These are phyloP conservation scores for Nicotiana paniculata DNA, from an alignment of 257 asterid species.

Conservation along the genomic window DNA sequence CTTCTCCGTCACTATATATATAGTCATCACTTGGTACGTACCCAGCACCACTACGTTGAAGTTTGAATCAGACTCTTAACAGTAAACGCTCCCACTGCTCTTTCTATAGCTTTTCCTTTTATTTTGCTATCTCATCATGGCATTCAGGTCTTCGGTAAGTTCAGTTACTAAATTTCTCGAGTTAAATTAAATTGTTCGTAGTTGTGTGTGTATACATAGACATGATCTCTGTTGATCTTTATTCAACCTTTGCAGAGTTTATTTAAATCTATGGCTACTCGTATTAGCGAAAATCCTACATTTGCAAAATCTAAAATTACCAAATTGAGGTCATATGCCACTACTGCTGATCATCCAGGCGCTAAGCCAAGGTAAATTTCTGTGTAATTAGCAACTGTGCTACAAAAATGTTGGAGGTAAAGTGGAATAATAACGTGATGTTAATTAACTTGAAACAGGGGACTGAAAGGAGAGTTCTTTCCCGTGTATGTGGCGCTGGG, in stretches of 20 bases:
- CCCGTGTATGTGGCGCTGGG: slow-evolving; percentile 32
- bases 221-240: not conserved
- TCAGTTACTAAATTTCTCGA: not conserved
- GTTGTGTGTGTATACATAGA: not conserved
- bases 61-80: not conserved
- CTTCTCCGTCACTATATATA: not conserved
- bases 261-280: slow-evolving; percentile 7
- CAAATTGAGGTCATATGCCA: not conserved
- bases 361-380: not conserved
- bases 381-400: not conserved
- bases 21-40: not conserved
- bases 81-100: not conserved
- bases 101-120: not conserved
- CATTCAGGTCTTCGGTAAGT: slow-evolving; percentile 12
- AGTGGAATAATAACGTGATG: not conserved
- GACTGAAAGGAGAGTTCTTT: slow-evolving; percentile 9
- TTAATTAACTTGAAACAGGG: not conserved
- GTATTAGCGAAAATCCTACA: not conserved
- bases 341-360: not conserved
- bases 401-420: not conserved
- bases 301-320: not conserved
- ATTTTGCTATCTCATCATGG: not conserved
- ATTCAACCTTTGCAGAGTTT: not conserved
- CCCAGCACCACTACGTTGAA: too few species aligned
- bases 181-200: not conserved